Evolutionary conservation across 2,329 filamentous ascomycete genomes (phyloP), one percentile per base, ranked within the genome.

Genomic region (Furcasterigmium sp.): DNA sequence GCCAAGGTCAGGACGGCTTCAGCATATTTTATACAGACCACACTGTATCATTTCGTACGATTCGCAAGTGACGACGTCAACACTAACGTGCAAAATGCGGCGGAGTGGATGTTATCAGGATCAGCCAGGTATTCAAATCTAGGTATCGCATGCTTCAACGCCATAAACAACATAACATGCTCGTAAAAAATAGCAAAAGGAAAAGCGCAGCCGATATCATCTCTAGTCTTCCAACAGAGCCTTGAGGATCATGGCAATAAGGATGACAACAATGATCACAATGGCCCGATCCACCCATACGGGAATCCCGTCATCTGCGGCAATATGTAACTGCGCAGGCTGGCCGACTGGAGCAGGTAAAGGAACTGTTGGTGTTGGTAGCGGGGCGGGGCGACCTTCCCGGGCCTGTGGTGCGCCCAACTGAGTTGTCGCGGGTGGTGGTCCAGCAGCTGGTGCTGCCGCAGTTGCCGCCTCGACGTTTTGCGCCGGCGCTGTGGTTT

Each of bases 281-380:
- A 95, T 95, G 29, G 84, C 77, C 49, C 87, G 80, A 62, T 95
- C 91, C 15, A 95, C 72, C 85, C 88, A 95, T 11, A 81, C 66
- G 2, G 83, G 78, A 14, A 87, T 76, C 3, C 70, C 77, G 21
- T 77, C 72, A 41, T 71, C 47, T 34, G 43, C 39, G 46, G 43
- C 14, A 58, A 51, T 29, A 52, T 42, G 32, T 57, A 44, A 44
- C 49, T 51, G 11, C 49, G 45, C 32, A 50, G 49, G 54, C 46
- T 48, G 39, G 8, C 43, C 21, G 28, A 41, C 43, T 17, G 46
- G 43, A 28, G 51, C 45, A 13, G 53, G 56, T 25, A 60, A 48
- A 18, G 55, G 56, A 11, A 26, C 11, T 11, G 23, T 26, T 7
- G 7, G 23, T 7, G 23, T 26, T 26, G 28, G 46, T 23, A 8